Base-by-base conservation (phyloP, 2,329 filamentous ascomycete genomes). In the Scedosporium apiospermum region DNA sequence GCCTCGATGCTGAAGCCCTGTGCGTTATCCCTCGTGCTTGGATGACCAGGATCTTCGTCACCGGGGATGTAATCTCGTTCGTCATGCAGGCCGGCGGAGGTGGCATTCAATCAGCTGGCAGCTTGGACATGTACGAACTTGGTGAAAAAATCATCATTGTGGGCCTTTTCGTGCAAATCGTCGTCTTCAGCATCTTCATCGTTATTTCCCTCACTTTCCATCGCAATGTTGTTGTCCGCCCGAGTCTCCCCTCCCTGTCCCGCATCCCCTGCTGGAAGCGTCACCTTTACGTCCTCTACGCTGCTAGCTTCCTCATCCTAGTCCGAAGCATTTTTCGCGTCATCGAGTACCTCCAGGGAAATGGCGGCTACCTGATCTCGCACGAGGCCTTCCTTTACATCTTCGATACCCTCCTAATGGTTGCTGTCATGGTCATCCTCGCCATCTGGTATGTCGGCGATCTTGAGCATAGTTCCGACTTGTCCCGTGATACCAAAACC, bases 1-100 rank as follows among this genome's bases (percentile, higher is more conserved):
- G 73, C 58, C 71, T 77, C 4, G 71, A 72, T 30, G 75, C 71
- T 30, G 71, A 75, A 62, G 58, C 65, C 0, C 70, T 71, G 62
- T 73, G 72, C 2, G 57, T 76, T 30, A 69, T 77, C 21, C 69
- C 65, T 6, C 66, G 70, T 23, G 64, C 64, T 6, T 79, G 78
- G 75, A 69, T 85, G 4, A 85, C 82, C 3, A 80, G 77, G 62
- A 73, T 80, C 42, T 86, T 86, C 64, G 82, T 87, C 3, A 60
- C 69, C 7, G 81, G 82, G 42, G 83, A 86, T 65, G 68, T 85
- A 3, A 58, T 82, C 6, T 80, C 78, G 1, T 81, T 86, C 67
- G 30, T 78, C 2, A 69, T 84, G 3, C 83, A 86, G 68, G 73
- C 73, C 16, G 72, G 71, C 27, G 80, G 80, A n/a, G 75, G 72